Base-by-base conservation (phyloP, 306 rosid species). In the Delonix regia region DNA sequence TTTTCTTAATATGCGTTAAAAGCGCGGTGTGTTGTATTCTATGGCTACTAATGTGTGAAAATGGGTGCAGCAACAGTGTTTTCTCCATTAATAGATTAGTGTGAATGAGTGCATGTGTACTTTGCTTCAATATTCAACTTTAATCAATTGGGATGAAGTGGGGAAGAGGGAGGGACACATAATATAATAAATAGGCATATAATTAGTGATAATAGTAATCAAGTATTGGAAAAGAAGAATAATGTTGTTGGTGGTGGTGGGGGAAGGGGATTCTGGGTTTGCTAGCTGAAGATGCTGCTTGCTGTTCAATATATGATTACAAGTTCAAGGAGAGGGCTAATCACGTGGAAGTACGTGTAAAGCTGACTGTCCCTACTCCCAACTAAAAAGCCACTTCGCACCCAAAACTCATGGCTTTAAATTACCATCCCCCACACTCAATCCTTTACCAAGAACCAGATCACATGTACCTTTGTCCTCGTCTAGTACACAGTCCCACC, bases 291-390 rank as follows among this genome's bases (percentile, higher is more conserved):
- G 84, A 84, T 81, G 84, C 75, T 30, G 42, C 36, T 0, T 59
- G 82, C 0, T 55, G 83, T 63, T 74, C 47, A 66, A 77, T 72
- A 86, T 48, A 90, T 90, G 69, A 86, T 90, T 86, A 78, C 83
- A 25, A 73, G 61, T 79, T 83, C 78, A 74, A 83, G 67, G 75
- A 72, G 75, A 75, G 52, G 84, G 78, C 85, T 72, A 84, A 82
- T 84, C 87, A 87, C 87, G 60, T 87, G 81, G 80, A 83, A 79
- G 51, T 77, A 86, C 89, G 92, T 83, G 91, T 83, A 88, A 88
- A 86, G 91, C 53, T 80, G 61, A 52, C 36, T 41, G 88, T 73
- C 88, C 88, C 89, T 60, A 85, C 81, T 69, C 82, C 57, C 75
- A 86, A 86, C 83, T 70, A 72, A 47, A 84, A 45, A 68, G 86